Conservation (phyloP, 2,329 filamentous ascomycete species). For the Elsinoe australis region DNA sequence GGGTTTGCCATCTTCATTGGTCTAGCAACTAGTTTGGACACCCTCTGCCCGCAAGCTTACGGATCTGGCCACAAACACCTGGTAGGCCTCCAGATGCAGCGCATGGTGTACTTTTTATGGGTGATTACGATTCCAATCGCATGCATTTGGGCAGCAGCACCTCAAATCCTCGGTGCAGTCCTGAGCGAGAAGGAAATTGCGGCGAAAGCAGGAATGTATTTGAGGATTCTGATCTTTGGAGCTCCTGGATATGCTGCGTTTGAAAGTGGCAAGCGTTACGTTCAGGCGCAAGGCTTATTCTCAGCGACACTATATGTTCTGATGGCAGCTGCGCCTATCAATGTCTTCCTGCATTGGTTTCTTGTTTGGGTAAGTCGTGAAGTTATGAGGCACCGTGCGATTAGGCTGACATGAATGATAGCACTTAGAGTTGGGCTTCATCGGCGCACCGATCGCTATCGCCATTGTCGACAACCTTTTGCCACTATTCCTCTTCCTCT, state of each 20-base stretch:
- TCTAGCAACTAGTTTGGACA: conserved; percentile 79
- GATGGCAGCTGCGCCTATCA: conserved; percentile 70
- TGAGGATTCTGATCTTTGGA: conserved; percentile 60
- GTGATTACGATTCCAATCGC: conserved; percentile 64
- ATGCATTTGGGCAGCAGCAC: conserved; percentile 60
- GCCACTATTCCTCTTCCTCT: conserved; percentile 60
- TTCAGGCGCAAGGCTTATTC: conserved; percentile 83
- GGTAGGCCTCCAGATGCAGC: conserved; percentile 72
- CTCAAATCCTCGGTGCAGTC: conserved; percentile 53
- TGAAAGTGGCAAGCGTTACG: conserved; percentile 72
- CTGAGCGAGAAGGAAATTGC: conserved; percentile 65
- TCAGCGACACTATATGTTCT: conserved; percentile 73
- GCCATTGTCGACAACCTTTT: conserved; percentile 66
- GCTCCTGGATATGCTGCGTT: conserved; percentile 69
- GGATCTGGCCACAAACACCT: conserved; percentile 78
- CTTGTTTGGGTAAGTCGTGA: conserved; percentile 59
- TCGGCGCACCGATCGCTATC: conserved; percentile 71
- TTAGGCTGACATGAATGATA: neutral
- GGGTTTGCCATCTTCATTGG: conserved; percentile 45
- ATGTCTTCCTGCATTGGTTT: conserved; percentile 69
- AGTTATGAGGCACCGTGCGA: neutral
- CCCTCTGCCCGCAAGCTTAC: conserved; percentile 85
- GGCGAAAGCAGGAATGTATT: conserved; percentile 61
- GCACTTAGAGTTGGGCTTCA: conserved; percentile 56
- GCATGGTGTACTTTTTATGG: conserved; percentile 71